phyloP scores from a whole-genome alignment of 768 basidiomycete species.

The Suillus variegatus region DNA sequence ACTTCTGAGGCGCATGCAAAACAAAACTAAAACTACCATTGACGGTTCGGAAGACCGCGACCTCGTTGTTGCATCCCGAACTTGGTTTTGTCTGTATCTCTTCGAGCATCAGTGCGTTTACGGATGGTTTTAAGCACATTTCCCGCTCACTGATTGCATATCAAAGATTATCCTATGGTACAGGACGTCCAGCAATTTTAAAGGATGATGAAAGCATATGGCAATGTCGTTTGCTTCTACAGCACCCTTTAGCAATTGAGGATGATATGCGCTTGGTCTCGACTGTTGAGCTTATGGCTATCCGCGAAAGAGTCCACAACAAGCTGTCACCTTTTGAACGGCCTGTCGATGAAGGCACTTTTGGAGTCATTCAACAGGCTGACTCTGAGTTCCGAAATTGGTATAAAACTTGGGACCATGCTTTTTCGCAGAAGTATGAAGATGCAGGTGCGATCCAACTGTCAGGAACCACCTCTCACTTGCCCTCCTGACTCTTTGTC shows the following conservation, averaged over 20 bases:
- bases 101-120: conserved; percentile 88
- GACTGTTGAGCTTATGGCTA: conserved; percentile 89
- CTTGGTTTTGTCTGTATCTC: conserved; percentile 92
- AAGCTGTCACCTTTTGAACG: conserved; percentile 78
- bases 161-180: conserved; percentile 87
- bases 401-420: conserved; percentile 80
- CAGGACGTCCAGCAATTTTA: conserved; percentile 88
- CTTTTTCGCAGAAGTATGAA: conserved; percentile 80
- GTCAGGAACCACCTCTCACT: not conserved
- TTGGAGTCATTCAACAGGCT: conserved; percentile 69
- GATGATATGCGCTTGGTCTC: conserved; percentile 96
- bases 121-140: not conserved
- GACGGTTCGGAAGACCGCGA: conserved; percentile 67
- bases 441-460: conserved; percentile 60
- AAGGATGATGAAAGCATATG: conserved; percentile 91
- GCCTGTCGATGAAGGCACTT: conserved; percentile 72
- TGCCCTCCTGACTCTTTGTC: conserved; percentile 1
- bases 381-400: conserved; percentile 79
- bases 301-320: conserved; percentile 86
- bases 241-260: conserved; percentile 86
- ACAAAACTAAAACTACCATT: conserved; percentile 45
- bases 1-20: conserved; percentile 76
- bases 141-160: not conserved
- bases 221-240: conserved; percentile 75
- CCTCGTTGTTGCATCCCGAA: conserved; percentile 79